A percentile compares a stretch with the other conserved stretches of the same genome.
Conservation (phyloP, 2,329 filamentous ascomycete genomes). For the Microthyrium microscopicum region DNA sequence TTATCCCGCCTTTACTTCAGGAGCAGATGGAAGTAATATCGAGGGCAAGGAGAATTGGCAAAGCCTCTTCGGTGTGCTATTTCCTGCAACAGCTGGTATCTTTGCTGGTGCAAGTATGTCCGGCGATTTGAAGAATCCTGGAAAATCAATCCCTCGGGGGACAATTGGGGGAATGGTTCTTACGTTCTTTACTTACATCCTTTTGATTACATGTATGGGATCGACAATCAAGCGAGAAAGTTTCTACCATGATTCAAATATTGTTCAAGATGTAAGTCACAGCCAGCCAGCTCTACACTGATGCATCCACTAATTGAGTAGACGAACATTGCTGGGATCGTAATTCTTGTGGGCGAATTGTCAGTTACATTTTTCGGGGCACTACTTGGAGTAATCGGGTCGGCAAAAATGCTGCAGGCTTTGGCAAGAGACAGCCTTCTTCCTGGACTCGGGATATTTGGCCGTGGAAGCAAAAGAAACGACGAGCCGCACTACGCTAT, state of each 20-base stretch:
- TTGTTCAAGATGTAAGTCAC: conserved; percentile 51
- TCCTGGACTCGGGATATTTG: conserved; percentile 58
- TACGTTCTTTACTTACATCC: conserved; percentile 58
- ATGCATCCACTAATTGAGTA: conserved; percentile 11
- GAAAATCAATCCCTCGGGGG: conserved; percentile 70
- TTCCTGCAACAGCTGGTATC: conserved; percentile 50
- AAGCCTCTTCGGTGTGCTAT: conserved; percentile 71
- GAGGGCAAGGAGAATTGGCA: conserved; percentile 55
- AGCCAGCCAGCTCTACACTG: not conserved
- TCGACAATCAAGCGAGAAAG: conserved; percentile 58
- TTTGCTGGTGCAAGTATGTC: conserved; percentile 75
- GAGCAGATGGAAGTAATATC: conserved; percentile 44
- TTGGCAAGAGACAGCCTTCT: conserved; percentile 64
- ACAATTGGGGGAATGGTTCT: conserved; percentile 61
- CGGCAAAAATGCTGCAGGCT: conserved; percentile 71
- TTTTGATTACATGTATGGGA: conserved; percentile 66
- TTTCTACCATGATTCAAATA: conserved; percentile 57
- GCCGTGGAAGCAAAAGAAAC: conserved; percentile 50
- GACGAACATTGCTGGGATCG: conserved; percentile 56
- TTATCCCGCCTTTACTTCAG: conserved; percentile 46
- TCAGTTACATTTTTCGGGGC: conserved; percentile 73
- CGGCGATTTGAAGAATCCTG: conserved; percentile 66
- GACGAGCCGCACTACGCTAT: conserved; percentile 69
- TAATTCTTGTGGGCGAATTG: conserved; percentile 69
- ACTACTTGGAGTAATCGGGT: conserved; percentile 73